Percentiles rank a stretch among this genome's conserved stretches.
Evolutionary conservation across 495 filamentous ascomycete species (phyloP).

Genomic region (Annulohypoxylon stygium): DNA sequence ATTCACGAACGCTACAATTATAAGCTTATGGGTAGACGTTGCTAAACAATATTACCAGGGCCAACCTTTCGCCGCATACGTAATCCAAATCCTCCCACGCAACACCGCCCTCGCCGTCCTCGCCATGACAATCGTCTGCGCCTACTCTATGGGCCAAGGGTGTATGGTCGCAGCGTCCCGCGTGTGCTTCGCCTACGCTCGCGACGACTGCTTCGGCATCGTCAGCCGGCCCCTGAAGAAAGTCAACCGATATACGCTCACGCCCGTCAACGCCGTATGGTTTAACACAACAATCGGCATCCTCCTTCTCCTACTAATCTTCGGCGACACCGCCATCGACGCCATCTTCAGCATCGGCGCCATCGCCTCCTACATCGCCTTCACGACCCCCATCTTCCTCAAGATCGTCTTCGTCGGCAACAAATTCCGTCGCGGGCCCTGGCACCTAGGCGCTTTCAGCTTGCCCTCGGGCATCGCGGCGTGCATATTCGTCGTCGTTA

Average conservation of each 20-base stretch:
- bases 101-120: conserved; percentile 76
- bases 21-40: not conserved
- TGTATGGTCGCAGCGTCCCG: conserved; percentile 85
- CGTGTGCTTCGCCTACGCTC: conserved; percentile 84
- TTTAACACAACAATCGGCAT: conserved; percentile 76
- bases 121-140: conserved; percentile 78
- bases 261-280: conserved; percentile 84
- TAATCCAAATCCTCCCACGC: conserved; percentile 76
- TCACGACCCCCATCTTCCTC: conserved; percentile 81
- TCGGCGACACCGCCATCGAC: conserved; percentile 76
- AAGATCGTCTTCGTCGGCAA: conserved; percentile 79
- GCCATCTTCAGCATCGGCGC: conserved; percentile 84
- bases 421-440: conserved; percentile 77
- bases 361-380: conserved; percentile 80
- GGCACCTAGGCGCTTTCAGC: conserved; percentile 76
- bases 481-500: conserved; percentile 73
- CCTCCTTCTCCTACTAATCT: conserved; percentile 74
- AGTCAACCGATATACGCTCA: conserved; percentile 75
- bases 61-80: conserved; percentile 82
- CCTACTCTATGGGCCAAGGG: conserved; percentile 85
- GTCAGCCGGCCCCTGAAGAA: conserved; percentile 71
- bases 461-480: conserved; percentile 72
- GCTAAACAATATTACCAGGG: conserved; percentile 53
- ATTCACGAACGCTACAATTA: not conserved
- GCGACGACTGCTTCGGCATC: conserved; percentile 81